Evolutionary conservation across 768 basidiomycete genomes (phyloP), one percentile per base, ranked within the genome.

Genomic region (Russula sp.): DNA sequence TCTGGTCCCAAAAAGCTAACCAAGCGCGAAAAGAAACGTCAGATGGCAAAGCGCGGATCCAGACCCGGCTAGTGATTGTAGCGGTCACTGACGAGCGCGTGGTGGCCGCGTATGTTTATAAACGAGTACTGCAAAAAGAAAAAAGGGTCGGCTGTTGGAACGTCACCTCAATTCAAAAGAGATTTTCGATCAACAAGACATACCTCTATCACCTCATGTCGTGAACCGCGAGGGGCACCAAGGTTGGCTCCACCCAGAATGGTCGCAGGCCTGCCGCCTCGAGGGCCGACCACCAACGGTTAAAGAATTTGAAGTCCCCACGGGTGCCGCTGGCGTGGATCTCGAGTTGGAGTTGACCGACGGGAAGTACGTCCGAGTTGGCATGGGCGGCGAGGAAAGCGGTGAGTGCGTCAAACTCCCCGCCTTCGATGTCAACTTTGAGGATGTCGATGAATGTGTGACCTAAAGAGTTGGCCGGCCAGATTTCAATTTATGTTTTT

Each of bases 301-400:
- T 71, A 70, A 85, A 82, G 59, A 84, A 77, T 2, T 75, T 70
- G 71, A 86, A 85, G 47, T 70, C 72, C 65, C 53, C 68, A 39
- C 63, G 70, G 58, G 65, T 69, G 34, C 67, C 65, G 61, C 68
- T 67, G 1, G 71, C 68, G 70, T 89, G 88, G 42, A 89, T 76
- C 71, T 89, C 87, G 16, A 89, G 75, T 68, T 85, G 84, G 13
- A 89, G 78, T 69, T 89, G 88, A 37, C 86, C 86, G 70, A 89
- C 82, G 7, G 88, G 88, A 2, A 89, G 72, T 0, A 47, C 57
- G 7, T 35, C 59, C 4, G 6, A 14, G 48, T 57, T 10, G 3
- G 42, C 37, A 32, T 40, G 84, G 10, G 78, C 75, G 1, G 2
- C 71, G 48, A 85, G 68, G 50, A 85, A 72, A 2, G 78, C 69